Base-by-base conservation (phyloP, 768 basidiomycete genomes). In the Mrakia gelida region DNA sequence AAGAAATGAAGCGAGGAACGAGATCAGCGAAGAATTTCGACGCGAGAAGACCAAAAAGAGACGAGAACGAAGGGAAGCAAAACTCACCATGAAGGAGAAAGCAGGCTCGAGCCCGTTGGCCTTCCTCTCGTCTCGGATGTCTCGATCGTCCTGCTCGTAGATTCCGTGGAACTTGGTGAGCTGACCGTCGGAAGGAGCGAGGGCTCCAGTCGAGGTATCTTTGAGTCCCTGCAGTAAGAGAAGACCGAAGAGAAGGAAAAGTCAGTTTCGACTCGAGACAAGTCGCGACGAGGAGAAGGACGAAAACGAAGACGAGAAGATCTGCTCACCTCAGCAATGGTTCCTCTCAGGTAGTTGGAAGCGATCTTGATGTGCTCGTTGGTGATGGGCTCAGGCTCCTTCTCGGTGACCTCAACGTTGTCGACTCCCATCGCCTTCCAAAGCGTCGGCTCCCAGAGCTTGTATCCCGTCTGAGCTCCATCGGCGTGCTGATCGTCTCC, bases 351-450 rank as follows among this genome's bases (percentile, higher is more conserved):
- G 86, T 92, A 98, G 76, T 91, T 89, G 68, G 92, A 94, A 8
- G 96, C 95, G 70, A 92, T 97, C 87, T 98, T 99, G 88, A 98
- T 98, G 85, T 98, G 94, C 86, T 99, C 97, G 87, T 98, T 98
- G 75, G 97, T 98, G 84, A 99, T 96, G 0, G 93, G 90, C 81
- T 98, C 95, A 0, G 95, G 95, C 83, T 98, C 95, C 28, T 91
- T 91, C 85, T 98, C 97, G 45, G 87, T 89, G 28, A 98, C 89
- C 83, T 97, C 92, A 71, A 98, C 86, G 23, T 86, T 86, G 84
- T 95, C 97, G 67, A 98, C 95, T 72, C 96, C 95, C 41, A 98
- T 87, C 0, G 91, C 92, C 85, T 96, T 94, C 97, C 97, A 99
- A 54, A 98, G 81, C 68, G 88, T 86, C 52, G 94, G 90, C 84